Base-by-base conservation (phyloP, 352 stramenopile genomes). In the Phytophthora fragariae region DNA sequence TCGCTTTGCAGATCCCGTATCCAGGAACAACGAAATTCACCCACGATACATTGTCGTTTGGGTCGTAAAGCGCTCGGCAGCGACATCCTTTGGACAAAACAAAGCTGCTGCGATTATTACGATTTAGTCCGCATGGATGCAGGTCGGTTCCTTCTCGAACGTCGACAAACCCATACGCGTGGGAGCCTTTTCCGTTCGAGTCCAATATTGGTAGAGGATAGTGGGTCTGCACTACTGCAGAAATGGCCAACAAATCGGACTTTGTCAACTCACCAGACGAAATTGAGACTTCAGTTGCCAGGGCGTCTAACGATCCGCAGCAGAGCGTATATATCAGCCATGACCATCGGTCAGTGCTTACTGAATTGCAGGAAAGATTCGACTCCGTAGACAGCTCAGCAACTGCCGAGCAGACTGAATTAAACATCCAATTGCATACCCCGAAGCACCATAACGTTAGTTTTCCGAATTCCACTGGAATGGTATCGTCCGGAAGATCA, bases 51-150 rank as follows among this genome's bases (percentile, higher is more conserved):
- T 4, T 49, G 5, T 21, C 14, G 0, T 7, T 49, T 50, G n/a
- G 35, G 8, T 57, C 27, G 31, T 65, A 57, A 10, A 56, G 12
- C 14, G 59, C 59, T 24, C 59, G 59, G 41, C 10, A 65, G 29
- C 31, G 46, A 44, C 17, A 49, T 2, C 3, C 4, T 39, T 35
- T 14, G 6, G 37, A 15, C 3, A 37, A 14, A 54, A 54, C 10
- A 29, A 54, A 17, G 3, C 10, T 54, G 8, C 0, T 15, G 3
- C 5, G 4, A 29, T 27, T 29, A 2, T 2, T n/a, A 10, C 4
- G n/a, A 54, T 49, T 49, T 49, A 49, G 12, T 9, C 41, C 15
- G 1, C 12, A 49, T n/a, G 2, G 3, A 21, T 49, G 15, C 15
- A 49, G 41, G 3, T 49, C 15, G 14, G 15, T 7, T 17, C 14